phyloP scores from a whole-genome alignment of 2,329 filamentous ascomycete species.

The Epichloe uncinata region DNA sequence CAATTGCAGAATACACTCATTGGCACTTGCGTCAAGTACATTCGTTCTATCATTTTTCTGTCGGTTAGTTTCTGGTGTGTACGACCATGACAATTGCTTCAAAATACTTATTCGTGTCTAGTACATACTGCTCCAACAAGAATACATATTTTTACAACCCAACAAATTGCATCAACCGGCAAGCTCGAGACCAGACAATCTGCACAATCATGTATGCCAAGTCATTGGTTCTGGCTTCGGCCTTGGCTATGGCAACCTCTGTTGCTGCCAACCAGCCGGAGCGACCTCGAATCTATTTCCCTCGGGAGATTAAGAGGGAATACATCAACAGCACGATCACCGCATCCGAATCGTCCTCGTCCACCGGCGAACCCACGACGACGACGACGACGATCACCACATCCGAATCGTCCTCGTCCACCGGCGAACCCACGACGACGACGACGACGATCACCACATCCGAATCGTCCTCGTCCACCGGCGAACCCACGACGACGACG shows the following conservation, averaged over 20 bases:
- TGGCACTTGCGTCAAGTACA: slow-evolving; percentile 45
- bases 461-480: slow-evolving; percentile 8
- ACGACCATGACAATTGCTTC: background rate
- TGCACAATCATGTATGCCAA: slow-evolving; percentile 34
- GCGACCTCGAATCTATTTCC: slow-evolving; percentile 43
- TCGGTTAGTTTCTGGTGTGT: slow-evolving; percentile 21
- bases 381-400: too few species aligned
- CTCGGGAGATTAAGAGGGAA: slow-evolving; percentile 40
- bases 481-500: slow-evolving; percentile 9
- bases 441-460: slow-evolving; percentile 22
- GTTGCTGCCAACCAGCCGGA: slow-evolving; percentile 27
- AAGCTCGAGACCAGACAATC: background rate
- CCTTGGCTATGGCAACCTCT: slow-evolving; percentile 34
- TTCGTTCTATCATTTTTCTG: slow-evolving; percentile 38
- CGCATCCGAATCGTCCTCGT: slow-evolving; percentile 11
- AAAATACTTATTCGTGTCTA: background rate
- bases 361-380: slow-evolving; percentile 9
- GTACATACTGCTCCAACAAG: background rate
- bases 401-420: too few species aligned
- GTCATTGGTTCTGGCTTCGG: slow-evolving; percentile 32
- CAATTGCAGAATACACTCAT: slow-evolving; percentile 29
- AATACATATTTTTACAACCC: background rate
- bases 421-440: too few species aligned
- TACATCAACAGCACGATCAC: slow-evolving; percentile 30
- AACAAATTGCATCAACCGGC: background rate